Base-by-base conservation (phyloP, 2,329 filamentous ascomycete species). In the Colletotrichum sidae region DNA sequence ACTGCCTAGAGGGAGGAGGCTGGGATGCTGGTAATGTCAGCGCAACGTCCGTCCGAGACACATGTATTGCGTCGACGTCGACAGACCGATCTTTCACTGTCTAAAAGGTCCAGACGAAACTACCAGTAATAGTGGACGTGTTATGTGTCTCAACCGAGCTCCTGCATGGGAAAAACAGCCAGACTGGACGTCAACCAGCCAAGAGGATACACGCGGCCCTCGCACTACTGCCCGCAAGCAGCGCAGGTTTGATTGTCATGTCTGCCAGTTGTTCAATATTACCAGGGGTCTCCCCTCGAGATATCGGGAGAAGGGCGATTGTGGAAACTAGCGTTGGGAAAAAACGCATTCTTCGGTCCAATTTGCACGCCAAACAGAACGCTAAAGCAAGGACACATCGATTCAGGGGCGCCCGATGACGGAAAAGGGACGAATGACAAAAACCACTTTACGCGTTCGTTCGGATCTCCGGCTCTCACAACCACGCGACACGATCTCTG, bases 211-310 rank as follows among this genome's bases (percentile, higher is more conserved):
- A 55, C 25, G 42, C 50, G 50, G 25, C 25, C 25, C 57, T 51
- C 61, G 55, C 61, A 57, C 61, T 65, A 51, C 39, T 52, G 55
- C 55, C 25, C 47, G 61, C 45, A 51, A 65, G 57, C 45, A 51
- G 51, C 25, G 25, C 57, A 50, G 47, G 39, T 62, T 65, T 62
- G 62, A 65, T 61, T 65, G 39, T 50, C 52, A 46, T 65, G 62
- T 65, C 62, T 65, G 62, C 62, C 62, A 65, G 51, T 47, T 65
- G 57, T 61, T 38, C 62, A 65, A 65, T 61, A 62, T 62, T 65
- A 33, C 57, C 62, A 65, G 62, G 62, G 62, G 62, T 62, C 62
- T 62, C n/a, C 62, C 62, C 57, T 65, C 51, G 62, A 65, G 57
- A 62, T 56, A 45, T 55, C 51, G 57, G 41, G 25, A 25, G 25